Conservation (phyloP, 2,329 filamentous ascomycete species). For the Ceratocystis colombiana region DNA sequence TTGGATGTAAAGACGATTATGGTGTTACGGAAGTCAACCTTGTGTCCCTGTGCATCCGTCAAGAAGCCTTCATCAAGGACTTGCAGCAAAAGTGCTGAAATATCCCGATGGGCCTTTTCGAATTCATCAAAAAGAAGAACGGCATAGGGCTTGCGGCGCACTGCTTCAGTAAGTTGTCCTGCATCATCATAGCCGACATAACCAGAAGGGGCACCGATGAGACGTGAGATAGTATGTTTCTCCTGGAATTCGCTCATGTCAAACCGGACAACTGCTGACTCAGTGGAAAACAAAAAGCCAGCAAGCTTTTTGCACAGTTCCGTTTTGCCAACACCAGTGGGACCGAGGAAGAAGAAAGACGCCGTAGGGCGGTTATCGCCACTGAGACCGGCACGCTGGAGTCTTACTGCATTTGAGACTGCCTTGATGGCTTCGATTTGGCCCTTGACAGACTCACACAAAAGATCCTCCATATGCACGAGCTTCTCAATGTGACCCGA, state of each 20-base stretch:
- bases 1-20: slow-evolving; percentile 96
- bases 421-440: slow-evolving; percentile 89
- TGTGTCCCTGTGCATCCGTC: slow-evolving; percentile 90
- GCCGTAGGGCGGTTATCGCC: slow-evolving; percentile 86
- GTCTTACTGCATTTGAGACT: slow-evolving; percentile 83
- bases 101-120: slow-evolving; percentile 93
- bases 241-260: slow-evolving; percentile 98
- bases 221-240: slow-evolving; percentile 85
- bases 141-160: slow-evolving; percentile 88
- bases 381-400: slow-evolving; percentile 84
- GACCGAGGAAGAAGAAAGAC: slow-evolving; percentile 95
- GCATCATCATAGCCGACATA: slow-evolving; percentile 97
- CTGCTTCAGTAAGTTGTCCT: slow-evolving; percentile 89
- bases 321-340: slow-evolving; percentile 94
- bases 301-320: slow-evolving; percentile 96
- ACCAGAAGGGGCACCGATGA: slow-evolving; percentile 86
- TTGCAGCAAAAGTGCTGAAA: slow-evolving; percentile 81
- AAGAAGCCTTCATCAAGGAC: slow-evolving; percentile 94
- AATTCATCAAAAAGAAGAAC: slow-evolving; percentile 95
- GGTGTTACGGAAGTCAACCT: slow-evolving; percentile 92
- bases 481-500: slow-evolving; percentile 90
- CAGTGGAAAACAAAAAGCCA: slow-evolving; percentile 83
- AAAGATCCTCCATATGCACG: slow-evolving; percentile 86
- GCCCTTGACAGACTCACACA: slow-evolving; percentile 74
- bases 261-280: slow-evolving; percentile 82